Percentiles rank a stretch among this genome's conserved stretches.
phyloP scores from a whole-genome alignment of 345 rosid genomes.

The Pistacia integerrima region DNA sequence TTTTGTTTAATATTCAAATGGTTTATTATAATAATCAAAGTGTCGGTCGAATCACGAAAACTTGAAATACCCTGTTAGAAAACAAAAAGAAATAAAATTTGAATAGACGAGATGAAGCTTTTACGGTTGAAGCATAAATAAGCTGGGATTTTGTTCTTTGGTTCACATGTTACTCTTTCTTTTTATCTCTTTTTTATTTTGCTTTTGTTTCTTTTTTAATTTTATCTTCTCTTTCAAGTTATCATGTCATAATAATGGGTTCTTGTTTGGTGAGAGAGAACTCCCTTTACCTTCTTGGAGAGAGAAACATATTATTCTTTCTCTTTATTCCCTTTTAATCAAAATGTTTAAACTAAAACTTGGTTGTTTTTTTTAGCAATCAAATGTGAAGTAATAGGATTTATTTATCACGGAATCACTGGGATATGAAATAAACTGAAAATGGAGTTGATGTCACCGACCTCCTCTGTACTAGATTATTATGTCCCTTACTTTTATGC shows the following conservation, averaged over 20 bases:
- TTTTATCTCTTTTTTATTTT: background rate
- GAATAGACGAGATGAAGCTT: conserved; percentile 19
- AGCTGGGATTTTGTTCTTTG: conserved; percentile 29
- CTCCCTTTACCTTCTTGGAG: background rate
- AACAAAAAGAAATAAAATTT: background rate
- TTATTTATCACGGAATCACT: background rate
- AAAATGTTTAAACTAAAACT: too few species aligned
- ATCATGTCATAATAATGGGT: conserved; percentile 19
- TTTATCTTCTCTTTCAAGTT: conserved; percentile 38
- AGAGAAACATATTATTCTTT: background rate
- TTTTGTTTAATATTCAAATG: background rate
- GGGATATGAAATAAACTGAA: too few species aligned
- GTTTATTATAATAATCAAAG: background rate
- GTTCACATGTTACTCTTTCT: conserved; percentile 32
- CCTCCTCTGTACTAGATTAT: background rate
- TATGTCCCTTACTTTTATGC: background rate
- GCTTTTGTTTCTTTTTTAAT: conserved; percentile 16
- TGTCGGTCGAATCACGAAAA: conserved; percentile 11
- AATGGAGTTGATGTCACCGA: background rate
- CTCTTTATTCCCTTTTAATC: background rate
- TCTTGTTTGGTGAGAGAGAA: conserved; percentile 22
- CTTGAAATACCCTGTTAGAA: background rate
- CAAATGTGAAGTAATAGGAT: too few species aligned
- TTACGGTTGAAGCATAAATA: conserved; percentile 13
- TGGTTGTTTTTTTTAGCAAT: too few species aligned